A percentile compares a stretch with the other conserved stretches of the same genome.
phyloP scores from a whole-genome alignment of 2,329 filamentous ascomycete species.

The Colletotrichum incanum region DNA sequence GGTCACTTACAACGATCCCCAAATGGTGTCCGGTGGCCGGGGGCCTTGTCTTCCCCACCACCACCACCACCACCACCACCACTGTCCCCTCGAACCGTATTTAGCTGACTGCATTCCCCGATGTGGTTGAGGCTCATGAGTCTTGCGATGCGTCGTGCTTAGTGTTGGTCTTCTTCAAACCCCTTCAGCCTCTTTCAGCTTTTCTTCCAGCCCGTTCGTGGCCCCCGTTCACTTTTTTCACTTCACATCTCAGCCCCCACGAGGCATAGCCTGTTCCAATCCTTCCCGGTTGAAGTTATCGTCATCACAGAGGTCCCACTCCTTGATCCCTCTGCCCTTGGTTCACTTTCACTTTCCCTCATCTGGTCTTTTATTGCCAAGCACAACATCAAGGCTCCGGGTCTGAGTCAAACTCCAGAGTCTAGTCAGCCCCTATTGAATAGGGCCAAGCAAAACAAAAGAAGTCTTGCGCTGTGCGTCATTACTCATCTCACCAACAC shows the following conservation, averaged over 20 bases:
- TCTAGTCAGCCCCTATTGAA: conserved; percentile 35
- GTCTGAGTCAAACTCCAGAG: conserved; percentile 8
- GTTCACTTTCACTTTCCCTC: conserved; percentile 18
- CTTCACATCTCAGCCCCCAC: conserved; percentile 21
- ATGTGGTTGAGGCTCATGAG: conserved; percentile 34
- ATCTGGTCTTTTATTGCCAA: conserved; percentile 23
- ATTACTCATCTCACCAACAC: conserved; percentile 11
- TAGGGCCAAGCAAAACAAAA: conserved; percentile 21
- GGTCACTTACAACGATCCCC: conserved; percentile 31
- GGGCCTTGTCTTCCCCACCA: conserved; percentile 5
- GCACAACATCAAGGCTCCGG: conserved; percentile 1
- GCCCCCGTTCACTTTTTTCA: conserved; percentile 30
- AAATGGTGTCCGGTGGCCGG: conserved; percentile 27
- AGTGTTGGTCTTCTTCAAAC: conserved; percentile 13
- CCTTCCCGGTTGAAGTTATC: conserved; percentile 35
- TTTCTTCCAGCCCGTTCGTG: conserved; percentile 30
- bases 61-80: not conserved
- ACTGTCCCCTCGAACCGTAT: conserved; percentile 22
- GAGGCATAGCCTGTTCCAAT: conserved; percentile 36
- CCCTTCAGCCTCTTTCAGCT: conserved; percentile 26
- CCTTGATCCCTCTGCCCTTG: conserved; percentile 23
- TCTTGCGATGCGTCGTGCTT: conserved; percentile 20
- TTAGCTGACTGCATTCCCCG: conserved; percentile 43
- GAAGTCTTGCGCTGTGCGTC: not conserved
- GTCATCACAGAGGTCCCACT: conserved; percentile 27